These are phyloP conservation scores for Yamadazyma kanchanaburiensis DNA, from an alignment of 1,139 yeast genomes.

Conservation along the genomic window DNA sequence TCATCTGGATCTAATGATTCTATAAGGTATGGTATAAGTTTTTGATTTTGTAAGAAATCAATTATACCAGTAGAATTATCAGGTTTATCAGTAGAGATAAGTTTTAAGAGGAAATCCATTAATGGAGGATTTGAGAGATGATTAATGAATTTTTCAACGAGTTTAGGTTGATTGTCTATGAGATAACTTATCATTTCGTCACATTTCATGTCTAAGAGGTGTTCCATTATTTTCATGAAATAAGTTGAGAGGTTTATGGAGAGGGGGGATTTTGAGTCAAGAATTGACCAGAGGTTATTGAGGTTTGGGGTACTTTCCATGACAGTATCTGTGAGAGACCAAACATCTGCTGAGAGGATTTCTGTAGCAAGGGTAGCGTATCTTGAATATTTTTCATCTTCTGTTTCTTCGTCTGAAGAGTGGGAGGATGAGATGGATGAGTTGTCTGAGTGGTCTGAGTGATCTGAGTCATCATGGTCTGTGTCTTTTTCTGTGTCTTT, in stretches of 20 bases:
- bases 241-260: constrained; percentile 78
- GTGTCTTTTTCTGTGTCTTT: constrained; percentile 10
- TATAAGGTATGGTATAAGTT: constrained; percentile 56
- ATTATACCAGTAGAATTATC: constrained; percentile 76
- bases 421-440: too few relatives aligned
- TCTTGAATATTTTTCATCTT: constrained; percentile 56
- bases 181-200: constrained; percentile 72
- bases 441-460: neutral
- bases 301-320: constrained; percentile 71
- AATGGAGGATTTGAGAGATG: constrained; percentile 83
- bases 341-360: constrained; percentile 85
- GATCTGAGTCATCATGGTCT: constrained; percentile 10
- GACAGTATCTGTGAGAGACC: constrained; percentile 91
- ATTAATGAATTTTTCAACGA: constrained; percentile 68
- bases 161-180: constrained; percentile 58
- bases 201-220: constrained; percentile 85
- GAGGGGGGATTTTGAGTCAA: constrained; percentile 57
- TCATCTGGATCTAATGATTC: constrained; percentile 46
- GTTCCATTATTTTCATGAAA: constrained; percentile 93
- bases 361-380: constrained; percentile 90
- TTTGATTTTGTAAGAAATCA: constrained; percentile 64
- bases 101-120: constrained; percentile 77
- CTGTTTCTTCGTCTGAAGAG: constrained; percentile 29
- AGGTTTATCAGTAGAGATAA: constrained; percentile 76
- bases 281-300: constrained; percentile 72